Conservation (phyloP, 1,139 yeast species). For the Candida freyschussii region DNA sequence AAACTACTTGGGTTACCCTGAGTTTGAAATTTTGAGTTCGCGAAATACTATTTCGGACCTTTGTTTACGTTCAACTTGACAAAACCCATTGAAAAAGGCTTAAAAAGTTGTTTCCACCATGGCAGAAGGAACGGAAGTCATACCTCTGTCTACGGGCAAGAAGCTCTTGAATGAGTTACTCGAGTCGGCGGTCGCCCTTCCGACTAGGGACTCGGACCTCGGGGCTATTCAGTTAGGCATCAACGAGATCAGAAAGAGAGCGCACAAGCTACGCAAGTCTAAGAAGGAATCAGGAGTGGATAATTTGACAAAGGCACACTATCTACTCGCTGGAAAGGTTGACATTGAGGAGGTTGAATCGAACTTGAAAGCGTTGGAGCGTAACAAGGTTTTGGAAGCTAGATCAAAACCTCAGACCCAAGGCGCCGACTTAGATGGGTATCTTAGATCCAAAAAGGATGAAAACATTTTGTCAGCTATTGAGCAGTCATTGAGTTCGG, state of each 20-base stretch:
- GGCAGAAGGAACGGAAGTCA: too few relatives aligned
- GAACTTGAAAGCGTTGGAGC: slow-evolving; percentile 44
- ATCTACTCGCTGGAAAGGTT: slow-evolving; percentile 84
- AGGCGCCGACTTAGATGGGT: slow-evolving; percentile 45
- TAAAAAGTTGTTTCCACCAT: too few relatives aligned
- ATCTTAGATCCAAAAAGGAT: slow-evolving; percentile 66
- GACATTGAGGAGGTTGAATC: slow-evolving; percentile 82
- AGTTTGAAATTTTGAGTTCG: too few relatives aligned
- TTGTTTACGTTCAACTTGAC: too few relatives aligned
- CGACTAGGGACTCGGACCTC: slow-evolving; percentile 56
- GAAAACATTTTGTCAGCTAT: slow-evolving; percentile 80
- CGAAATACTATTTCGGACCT: too few relatives aligned
- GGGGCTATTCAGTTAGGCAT: slow-evolving; percentile 75
- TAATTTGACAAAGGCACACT: slow-evolving; percentile 82
- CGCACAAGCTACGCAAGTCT: slow-evolving; percentile 53
- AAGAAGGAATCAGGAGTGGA: slow-evolving; percentile 27
- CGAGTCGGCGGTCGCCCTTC: slow-evolving; percentile 68
- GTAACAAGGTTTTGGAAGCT: slow-evolving; percentile 21
- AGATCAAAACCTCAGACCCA: slow-evolving; percentile 25
- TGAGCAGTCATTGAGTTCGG: slow-evolving; percentile 69
- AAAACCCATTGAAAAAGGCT: too few relatives aligned
- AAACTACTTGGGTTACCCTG: too few relatives aligned
- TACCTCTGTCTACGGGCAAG: slow-evolving; percentile 29
- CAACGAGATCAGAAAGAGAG: slow-evolving; percentile 69
- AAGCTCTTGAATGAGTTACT: slow-evolving; percentile 44